phyloP scores from a whole-genome alignment of 352 stramenopile genomes.

The Globisporangium uncinulatum region DNA sequence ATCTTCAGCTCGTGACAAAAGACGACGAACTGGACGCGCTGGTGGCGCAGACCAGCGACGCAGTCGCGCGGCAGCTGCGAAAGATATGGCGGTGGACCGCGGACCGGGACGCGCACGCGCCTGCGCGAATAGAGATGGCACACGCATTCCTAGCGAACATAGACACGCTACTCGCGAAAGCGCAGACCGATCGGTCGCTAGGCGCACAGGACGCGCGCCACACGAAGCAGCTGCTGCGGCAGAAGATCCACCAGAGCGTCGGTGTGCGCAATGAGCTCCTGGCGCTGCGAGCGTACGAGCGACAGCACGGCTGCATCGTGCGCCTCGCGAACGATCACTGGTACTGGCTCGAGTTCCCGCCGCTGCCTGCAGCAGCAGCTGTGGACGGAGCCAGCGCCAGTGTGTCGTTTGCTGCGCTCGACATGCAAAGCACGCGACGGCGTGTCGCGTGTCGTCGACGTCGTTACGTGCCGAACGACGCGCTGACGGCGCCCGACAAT shows the following conservation, averaged over 20 bases:
- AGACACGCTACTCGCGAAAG: slow-evolving; percentile 33
- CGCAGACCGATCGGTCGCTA: slow-evolving; percentile 38
- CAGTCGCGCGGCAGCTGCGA: slow-evolving; percentile 30
- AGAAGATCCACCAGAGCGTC: slow-evolving; percentile 63
- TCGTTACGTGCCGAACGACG: slow-evolving; percentile 2
- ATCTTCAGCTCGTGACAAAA: slow-evolving; percentile 45
- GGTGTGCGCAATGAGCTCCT: slow-evolving; percentile 64
- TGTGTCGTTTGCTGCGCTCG: slow-evolving; percentile 22
- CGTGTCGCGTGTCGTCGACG: slow-evolving; percentile 1
- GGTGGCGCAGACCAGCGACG: slow-evolving; percentile 38
- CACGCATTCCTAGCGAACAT: slow-evolving; percentile 32
- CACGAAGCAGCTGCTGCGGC: slow-evolving; percentile 31
- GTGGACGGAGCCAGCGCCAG: not conserved
- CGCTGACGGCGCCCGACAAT: not conserved
- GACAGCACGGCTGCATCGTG: slow-evolving; percentile 45
- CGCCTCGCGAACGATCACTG: slow-evolving; percentile 63
- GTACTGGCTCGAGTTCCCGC: slow-evolving; percentile 62
- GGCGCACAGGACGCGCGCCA: slow-evolving; percentile 28
- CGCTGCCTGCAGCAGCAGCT: not conserved
- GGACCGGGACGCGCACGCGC: slow-evolving; percentile 17
- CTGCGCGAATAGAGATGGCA: slow-evolving; percentile 21
- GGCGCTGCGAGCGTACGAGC: slow-evolving; percentile 58
- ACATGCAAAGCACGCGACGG: slow-evolving; percentile 5
- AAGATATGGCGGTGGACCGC: slow-evolving; percentile 44
- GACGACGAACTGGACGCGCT: slow-evolving; percentile 53